Conservation (phyloP, 176 grass and related monocot genomes). For the Cenchrus purpureus region DNA sequence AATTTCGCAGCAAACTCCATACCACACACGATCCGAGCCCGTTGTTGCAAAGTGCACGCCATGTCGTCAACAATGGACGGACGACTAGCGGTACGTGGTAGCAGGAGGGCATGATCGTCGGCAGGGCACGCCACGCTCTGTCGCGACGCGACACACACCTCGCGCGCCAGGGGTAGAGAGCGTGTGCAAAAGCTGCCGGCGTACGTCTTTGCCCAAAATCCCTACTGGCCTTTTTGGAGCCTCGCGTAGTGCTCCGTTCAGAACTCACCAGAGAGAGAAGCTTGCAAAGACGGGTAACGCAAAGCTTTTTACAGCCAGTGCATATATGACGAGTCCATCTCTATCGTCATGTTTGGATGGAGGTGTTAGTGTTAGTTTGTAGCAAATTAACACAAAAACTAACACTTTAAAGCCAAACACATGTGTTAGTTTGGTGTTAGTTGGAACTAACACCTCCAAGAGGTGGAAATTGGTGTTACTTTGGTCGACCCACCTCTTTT, state of each 20-base stretch:
- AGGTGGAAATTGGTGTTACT: too few relatives aligned
- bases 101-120: not conserved
- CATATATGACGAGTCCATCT: not conserved
- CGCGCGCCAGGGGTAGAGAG: too few relatives aligned
- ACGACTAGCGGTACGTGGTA: not conserved
- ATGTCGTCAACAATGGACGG: not conserved
- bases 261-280: constrained; percentile 10
- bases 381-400: too few relatives aligned
- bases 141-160: not conserved
- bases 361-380: too few relatives aligned
- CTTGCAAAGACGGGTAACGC: not conserved
- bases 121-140: not conserved
- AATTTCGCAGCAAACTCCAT: not conserved
- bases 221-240: constrained; percentile 12
- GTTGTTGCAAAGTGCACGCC: not conserved
- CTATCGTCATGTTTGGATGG: too few relatives aligned
- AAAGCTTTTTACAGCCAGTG: not conserved
- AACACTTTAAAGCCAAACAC: too few relatives aligned
- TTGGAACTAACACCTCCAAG: too few relatives aligned
- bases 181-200: constrained; percentile 33
- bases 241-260: constrained; percentile 34
- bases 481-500: too few relatives aligned
- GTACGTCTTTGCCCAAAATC: constrained; percentile 5
- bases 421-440: too few relatives aligned
- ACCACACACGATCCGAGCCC: not conserved